Evolutionary conservation across 306 rosid genomes (phyloP), one percentile per base, ranked within the genome.

Genomic region (Prinsepia uniflora): DNA sequence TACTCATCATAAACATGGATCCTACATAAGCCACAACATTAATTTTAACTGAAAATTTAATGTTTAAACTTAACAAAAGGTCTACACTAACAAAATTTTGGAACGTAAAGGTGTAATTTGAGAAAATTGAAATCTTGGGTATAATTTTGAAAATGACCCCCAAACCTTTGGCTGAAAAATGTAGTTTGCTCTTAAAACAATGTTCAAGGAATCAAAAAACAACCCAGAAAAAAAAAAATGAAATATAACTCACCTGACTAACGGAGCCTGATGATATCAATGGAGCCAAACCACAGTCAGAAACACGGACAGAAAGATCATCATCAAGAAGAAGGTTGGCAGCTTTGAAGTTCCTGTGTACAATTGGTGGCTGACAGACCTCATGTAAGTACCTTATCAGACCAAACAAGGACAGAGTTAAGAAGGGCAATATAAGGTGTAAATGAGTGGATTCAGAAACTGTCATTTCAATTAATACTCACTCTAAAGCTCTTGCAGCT

Each of bases 401-500:
- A 79, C 58, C 77, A 80, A 67, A 70, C 14, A 77, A 49, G 65
- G 48, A 78, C 15, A 65, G 75, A 75, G 56, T 72, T 74, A 65
- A 36, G 44, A 61, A 6, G n/a, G 22, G 36, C 36, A 5, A 56
- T 39, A 56, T 5, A 10, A 45, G 3, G 41, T 5, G 54, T 12
- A 56, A 24, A 67, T 3, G n/a, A 47, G 61, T 17, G 13, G 8
- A 19, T 20, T 45, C 34, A 56, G 2, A 62, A 43, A 52, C 41
- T 24, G 34, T 39, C 52, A 72, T 44, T 57, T 52, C 44, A 61
- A 57, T 67, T 48, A 63, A 72, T 74, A 89, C 97, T 89, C 86
- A 95, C 99, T 91, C 97, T 53, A 95, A 84, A 55, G 97, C 99
- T 84, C 97, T 89, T 71, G 99, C 97, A 61, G 97, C 91, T 53